Conservation (phyloP, 2,329 filamentous ascomycete species). For the Sporothrix pseudoabietina region DNA sequence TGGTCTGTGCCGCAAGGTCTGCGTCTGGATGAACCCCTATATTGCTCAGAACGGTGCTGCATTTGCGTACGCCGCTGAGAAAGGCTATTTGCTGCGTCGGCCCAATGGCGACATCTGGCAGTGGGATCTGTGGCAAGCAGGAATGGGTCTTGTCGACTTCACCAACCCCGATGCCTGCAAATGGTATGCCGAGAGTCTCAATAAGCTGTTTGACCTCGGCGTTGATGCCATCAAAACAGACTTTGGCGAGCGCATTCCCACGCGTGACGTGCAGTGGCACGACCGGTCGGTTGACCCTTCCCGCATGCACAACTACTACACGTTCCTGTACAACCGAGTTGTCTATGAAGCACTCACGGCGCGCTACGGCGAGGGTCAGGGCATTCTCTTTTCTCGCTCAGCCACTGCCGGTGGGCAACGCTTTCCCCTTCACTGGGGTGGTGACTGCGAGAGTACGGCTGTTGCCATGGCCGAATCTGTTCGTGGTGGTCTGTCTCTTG, state of each 20-base stretch:
- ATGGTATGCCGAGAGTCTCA: constrained; percentile 66
- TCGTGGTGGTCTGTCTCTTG: constrained; percentile 39
- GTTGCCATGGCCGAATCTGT: constrained; percentile 69
- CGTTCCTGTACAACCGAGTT: constrained; percentile 71
- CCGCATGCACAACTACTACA: constrained; percentile 77
- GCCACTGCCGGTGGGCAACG: constrained; percentile 69
- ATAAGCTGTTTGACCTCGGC: constrained; percentile 66
- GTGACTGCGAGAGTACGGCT: constrained; percentile 73
- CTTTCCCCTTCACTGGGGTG: constrained; percentile 72
- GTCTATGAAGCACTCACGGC: constrained; percentile 67
- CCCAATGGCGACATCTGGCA: constrained; percentile 72
- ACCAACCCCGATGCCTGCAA: constrained; percentile 68
- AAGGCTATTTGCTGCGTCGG: constrained; percentile 69
- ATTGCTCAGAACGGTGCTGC: constrained; percentile 69
- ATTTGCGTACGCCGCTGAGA: constrained; percentile 64
- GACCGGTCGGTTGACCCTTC: constrained; percentile 60
- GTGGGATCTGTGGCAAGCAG: constrained; percentile 76
- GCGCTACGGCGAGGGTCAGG: constrained; percentile 54
- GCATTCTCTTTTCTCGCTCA: constrained; percentile 67
- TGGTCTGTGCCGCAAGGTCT: constrained; percentile 64
- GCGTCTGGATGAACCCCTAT: constrained; percentile 77
- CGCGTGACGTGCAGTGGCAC: constrained; percentile 65
- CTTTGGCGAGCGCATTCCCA: constrained; percentile 72
- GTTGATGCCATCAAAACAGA: constrained; percentile 76
- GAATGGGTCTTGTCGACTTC: constrained; percentile 74